Evolutionary conservation across 2,329 filamentous ascomycete genomes (phyloP).

Genomic region (Botryosphaeria agaves): DNA sequence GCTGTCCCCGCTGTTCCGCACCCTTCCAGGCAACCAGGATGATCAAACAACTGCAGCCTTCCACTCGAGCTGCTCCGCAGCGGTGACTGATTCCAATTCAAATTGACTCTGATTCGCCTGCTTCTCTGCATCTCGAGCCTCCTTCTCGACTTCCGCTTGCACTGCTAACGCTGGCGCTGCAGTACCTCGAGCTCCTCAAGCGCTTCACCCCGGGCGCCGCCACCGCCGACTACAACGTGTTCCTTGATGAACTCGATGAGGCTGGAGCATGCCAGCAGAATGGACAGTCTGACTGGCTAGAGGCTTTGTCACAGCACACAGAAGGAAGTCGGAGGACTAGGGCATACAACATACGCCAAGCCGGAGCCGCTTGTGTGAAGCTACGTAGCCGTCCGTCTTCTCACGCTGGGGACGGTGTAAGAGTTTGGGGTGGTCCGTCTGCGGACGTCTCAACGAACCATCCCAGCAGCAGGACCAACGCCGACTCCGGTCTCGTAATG

Average conservation of each 20-base stretch:
- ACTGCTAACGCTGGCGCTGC: conserved; percentile 1
- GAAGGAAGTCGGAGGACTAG: conserved; percentile 16
- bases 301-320: conserved; percentile 16
- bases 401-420: conserved; percentile 14
- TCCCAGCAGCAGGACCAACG: no score
- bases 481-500: conserved; percentile 27
- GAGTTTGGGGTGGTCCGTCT: conserved; percentile 21
- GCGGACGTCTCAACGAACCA: conserved; percentile 18
- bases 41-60: conserved; percentile 31
- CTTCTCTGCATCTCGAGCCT: background rate
- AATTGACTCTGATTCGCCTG: conserved; percentile 21
- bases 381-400: conserved; percentile 8
- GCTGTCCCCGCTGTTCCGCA: conserved; percentile 6
- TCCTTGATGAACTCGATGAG: conserved; percentile 20
- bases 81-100: conserved; percentile 27
- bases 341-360: conserved; percentile 16
- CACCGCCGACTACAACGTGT: conserved; percentile 20
- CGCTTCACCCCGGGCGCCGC: conserved; percentile 18
- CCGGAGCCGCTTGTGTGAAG: conserved; percentile 14
- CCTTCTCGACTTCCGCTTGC: no score
- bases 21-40: conserved; percentile 17
- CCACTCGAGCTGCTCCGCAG: conserved; percentile 30
- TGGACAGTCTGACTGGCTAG: conserved; percentile 15
- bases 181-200: conserved; percentile 17
- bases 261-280: conserved; percentile 9